Evolutionary conservation across 805 yeast species (phyloP).

Genomic region (Priceomyces carsonii): DNA sequence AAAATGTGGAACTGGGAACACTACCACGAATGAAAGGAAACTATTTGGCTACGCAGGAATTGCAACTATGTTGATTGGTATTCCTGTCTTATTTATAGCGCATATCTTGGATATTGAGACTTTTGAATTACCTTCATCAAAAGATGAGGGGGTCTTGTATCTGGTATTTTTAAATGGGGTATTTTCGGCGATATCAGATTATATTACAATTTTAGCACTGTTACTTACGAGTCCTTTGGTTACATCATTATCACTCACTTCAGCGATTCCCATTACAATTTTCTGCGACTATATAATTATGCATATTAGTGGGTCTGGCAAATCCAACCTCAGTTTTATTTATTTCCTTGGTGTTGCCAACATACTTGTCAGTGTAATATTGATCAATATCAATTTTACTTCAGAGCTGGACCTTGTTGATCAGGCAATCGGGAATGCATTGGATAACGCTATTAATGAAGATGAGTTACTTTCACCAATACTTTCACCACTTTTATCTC

Average conservation of each 20-base stretch:
- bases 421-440: constrained; percentile 47
- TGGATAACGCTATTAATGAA: constrained; percentile 47
- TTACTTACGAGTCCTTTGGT: constrained; percentile 55
- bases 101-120: constrained; percentile 40
- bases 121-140: constrained; percentile 47
- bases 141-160: constrained; percentile 28
- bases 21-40: constrained; percentile 45
- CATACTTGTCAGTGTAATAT: constrained; percentile 46
- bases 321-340: constrained; percentile 22
- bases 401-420: constrained; percentile 47
- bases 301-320: constrained; percentile 17
- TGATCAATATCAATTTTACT: constrained; percentile 44
- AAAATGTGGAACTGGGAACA: constrained; percentile 44
- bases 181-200: constrained; percentile 51
- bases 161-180: constrained; percentile 43
- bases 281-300: constrained; percentile 46
- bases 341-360: constrained; percentile 50
- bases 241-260: constrained; percentile 50
- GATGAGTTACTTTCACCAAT: constrained; percentile 50
- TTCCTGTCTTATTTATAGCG: constrained; percentile 39
- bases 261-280: constrained; percentile 54
- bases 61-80: constrained; percentile 36
- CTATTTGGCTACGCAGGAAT: constrained; percentile 51
- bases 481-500: constrained; percentile 42
- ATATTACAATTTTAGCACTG: constrained; percentile 50